Evolutionary conservation across 2,329 filamentous ascomycete species (phyloP), one percentile per base, ranked within the genome.

Genomic region (Venturia pyrina): DNA sequence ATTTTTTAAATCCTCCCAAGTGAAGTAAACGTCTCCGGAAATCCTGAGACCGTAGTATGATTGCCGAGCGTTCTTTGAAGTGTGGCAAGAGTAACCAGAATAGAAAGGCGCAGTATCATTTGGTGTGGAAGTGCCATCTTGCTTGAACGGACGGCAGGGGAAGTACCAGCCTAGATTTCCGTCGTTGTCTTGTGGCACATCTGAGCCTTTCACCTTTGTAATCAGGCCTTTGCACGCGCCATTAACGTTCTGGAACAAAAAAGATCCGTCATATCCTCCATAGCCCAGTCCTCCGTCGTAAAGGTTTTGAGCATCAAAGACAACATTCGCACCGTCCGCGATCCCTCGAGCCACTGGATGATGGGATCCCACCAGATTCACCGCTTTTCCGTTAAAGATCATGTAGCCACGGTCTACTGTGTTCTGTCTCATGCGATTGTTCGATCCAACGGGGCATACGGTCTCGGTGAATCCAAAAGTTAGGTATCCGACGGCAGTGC

Each of bases 171-270:
- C 95, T 68, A 99, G 79, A 66, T 96, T 87, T 7, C 85, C 86
- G 64, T 87, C 78, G 34, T 76, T 78, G 73, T 96, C 88, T 6
- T 89, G 89, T 1, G 93, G 91, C 10, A 99, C 87, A 71, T 91
- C 88, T 0, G 93, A 96, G 65, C 81, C 81, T 1, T 83, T 74
- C 0, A 89, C 85, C 8, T 82, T 77, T 0, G 86, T 96, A 74
- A 99, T 96, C 66, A 98, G 78, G 11, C 84, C 89, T 79, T 98
- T 99, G 83, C 95, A 99, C 68, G 89, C 90, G 61, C 95, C 96
- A 71, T 99, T 99, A 76, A 99, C 95, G 70, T 98, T 96, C 75
- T 99, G 95, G 78, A 99, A 99, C 73, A 99, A 79, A 75, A 99
- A 99, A 73, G 93, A 98, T 66, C 91, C 93, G 74, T 99, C 96